Percentiles rank a stretch among this genome's conserved stretches.
These are phyloP conservation scores for Cryptosporidium viatorum DNA, from an alignment of 169 alveolate genomes.

Conservation along the genomic window DNA sequence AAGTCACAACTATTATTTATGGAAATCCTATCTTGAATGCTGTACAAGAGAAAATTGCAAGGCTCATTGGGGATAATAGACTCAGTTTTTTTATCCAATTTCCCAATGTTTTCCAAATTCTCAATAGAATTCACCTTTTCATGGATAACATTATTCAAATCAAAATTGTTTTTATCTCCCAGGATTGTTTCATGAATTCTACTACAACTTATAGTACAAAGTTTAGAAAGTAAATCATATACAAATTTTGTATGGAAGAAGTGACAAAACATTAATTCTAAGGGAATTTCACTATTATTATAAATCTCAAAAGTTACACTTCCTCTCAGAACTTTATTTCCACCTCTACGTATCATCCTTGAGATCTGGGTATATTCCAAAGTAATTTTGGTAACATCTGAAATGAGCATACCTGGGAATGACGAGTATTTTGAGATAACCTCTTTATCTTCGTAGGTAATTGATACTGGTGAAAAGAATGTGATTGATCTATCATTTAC, in stretches of 20 bases:
- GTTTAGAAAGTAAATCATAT: constrained; percentile 49
- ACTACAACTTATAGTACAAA: constrained; percentile 49
- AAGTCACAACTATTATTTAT: constrained; percentile 9
- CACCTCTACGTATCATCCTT: constrained; percentile 69
- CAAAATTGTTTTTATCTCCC: background rate
- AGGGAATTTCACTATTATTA: background rate
- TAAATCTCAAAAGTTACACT: constrained; percentile 60
- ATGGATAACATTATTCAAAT: background rate
- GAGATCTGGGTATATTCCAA: constrained; percentile 58
- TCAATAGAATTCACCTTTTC: constrained; percentile 15
- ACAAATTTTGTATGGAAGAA: constrained; percentile 65
- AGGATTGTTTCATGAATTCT: constrained; percentile 31
- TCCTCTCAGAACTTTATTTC: constrained; percentile 69
- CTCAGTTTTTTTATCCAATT: constrained; percentile 1
- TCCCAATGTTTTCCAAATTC: background rate
- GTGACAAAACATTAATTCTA: constrained; percentile 65
- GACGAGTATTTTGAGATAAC: background rate
- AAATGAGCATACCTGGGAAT: constrained; percentile 30
- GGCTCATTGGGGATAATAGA: constrained; percentile 32
- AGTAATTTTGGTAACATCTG: constrained; percentile 24
- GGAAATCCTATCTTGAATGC: constrained; percentile 12
- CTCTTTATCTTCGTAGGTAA: constrained; percentile 11
- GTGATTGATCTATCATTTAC: constrained; percentile 22
- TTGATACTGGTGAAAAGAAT: constrained; percentile 37
- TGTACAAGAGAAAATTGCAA: constrained; percentile 24